Base-by-base conservation (phyloP, 1,139 yeast species). In the Zhuliangozyma blackwelliae region DNA sequence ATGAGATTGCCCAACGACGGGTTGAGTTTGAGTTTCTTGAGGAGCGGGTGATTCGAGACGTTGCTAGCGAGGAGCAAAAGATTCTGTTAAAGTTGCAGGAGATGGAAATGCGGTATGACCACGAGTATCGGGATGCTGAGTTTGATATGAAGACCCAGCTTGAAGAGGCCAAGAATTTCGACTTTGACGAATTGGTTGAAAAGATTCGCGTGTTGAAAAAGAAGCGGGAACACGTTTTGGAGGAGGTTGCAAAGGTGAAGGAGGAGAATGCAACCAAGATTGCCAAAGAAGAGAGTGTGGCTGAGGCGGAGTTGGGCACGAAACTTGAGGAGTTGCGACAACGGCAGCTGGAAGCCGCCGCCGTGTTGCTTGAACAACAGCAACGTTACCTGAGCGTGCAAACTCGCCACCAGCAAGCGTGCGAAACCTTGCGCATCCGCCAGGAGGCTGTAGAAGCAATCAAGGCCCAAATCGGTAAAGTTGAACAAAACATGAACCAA, bases 101-200 rank as follows among this genome's bases (percentile, higher is more conserved):
- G 31, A 43, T 50, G 28, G 34, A 49, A n/a, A 52, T 53, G 19
- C 51, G 57, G 28, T 48, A 62, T 12, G 47, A 50, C 10, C 49
- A 51, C 21, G 61, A 65, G 34, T 59, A 50, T 41, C 59, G 60
- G 22, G 67, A 65, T 29, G 43, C 63, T 27, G 58, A 57, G 33
- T 61, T 56, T 40, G 61, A 63, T 36, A 47, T 68, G 38, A 49
- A 54, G 27, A 50, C 59, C 32, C 68, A 68, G 40, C 42, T 67
- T 8, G 48, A 53, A 21, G 42, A 45, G 1, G 68, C 65, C 2
- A 44, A 46, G 33, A 40, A 44, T 2, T 64, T 51, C 41, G 55
- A 57, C 28, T 67, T 63, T 36, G 51, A 52, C 12, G 55, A 51
- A 22, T 36, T 51, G 3, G 16, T 46, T 9, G 37, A 44, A 6